A percentile compares a stretch with the other conserved stretches of the same genome.
Evolutionary conservation across 176 grass and related monocot species (phyloP).

Genomic region (Avena insularis): DNA sequence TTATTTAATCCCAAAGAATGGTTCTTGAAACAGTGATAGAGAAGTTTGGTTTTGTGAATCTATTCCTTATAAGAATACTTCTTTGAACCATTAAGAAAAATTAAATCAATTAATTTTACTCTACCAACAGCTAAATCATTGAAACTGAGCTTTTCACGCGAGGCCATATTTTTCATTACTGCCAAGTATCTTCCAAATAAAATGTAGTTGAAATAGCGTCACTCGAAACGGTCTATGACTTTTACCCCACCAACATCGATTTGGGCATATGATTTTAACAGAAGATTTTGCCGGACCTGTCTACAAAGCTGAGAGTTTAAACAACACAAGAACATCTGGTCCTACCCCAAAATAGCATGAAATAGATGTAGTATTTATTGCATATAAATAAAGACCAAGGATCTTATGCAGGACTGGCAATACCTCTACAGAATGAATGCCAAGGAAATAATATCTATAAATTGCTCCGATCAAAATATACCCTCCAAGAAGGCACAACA

Average conservation of each 20-base stretch:
- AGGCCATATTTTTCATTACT: slow-evolving; percentile 18
- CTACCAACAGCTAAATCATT: neutral
- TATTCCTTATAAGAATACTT: neutral
- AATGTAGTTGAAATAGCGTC: neutral
- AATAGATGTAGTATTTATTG: neutral
- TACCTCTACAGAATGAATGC: slow-evolving; percentile 92
- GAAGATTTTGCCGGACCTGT: neutral
- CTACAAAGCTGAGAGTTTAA: slow-evolving; percentile 6
- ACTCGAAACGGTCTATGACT: neutral
- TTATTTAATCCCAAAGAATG: neutral
- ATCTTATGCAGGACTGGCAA: slow-evolving; percentile 10
- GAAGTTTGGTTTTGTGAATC: neutral
- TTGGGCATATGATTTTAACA: neutral
- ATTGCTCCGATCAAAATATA: slow-evolving; percentile 77
- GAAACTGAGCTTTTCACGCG: neutral
- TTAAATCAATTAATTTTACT: neutral
- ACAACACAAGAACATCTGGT: neutral
- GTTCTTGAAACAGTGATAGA: slow-evolving; percentile 1
- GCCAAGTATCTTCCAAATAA: neutral
- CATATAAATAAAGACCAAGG: neutral
- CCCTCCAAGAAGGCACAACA: slow-evolving; percentile 74
- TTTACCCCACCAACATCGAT: neutral
- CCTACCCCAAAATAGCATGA: slow-evolving; percentile 29
- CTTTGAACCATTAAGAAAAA: neutral
- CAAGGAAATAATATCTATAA: slow-evolving; percentile 88